These are phyloP conservation scores for Zea mays DNA, from an alignment of 176 grass and related monocot genomes.

Conservation along the genomic window Zm-B73-REFERENCE-NAM-5.0 NC_050100.1:33502501-33503000, in stretches of 20 bases:
- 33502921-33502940: constrained; percentile 70
- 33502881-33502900: constrained; percentile 81
- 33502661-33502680: constrained; percentile 21
- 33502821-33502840: constrained; percentile 85
- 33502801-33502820: constrained; percentile 72
- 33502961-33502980: constrained; percentile 65
- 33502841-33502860: constrained; percentile 78
- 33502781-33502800: constrained; percentile 62
- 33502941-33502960: constrained; percentile 77
- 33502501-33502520: constrained; percentile 1
- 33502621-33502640: constrained; percentile 35
- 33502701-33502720: constrained; percentile 86
- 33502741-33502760: constrained; percentile 51
- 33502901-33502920: constrained; percentile 72
- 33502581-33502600: neutral
- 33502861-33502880: constrained; percentile 78
- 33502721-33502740: constrained; percentile 41
- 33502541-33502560: neutral
- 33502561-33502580: neutral
- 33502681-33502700: constrained; percentile 23
- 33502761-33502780: constrained; percentile 19
- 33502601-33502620: constrained; percentile 36
- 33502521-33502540: neutral
- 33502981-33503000: constrained; percentile 76
- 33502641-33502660: constrained; percentile 32